Conservation (phyloP, 1,139 yeast genomes). For the Saccharomyces hybrid region DNA sequence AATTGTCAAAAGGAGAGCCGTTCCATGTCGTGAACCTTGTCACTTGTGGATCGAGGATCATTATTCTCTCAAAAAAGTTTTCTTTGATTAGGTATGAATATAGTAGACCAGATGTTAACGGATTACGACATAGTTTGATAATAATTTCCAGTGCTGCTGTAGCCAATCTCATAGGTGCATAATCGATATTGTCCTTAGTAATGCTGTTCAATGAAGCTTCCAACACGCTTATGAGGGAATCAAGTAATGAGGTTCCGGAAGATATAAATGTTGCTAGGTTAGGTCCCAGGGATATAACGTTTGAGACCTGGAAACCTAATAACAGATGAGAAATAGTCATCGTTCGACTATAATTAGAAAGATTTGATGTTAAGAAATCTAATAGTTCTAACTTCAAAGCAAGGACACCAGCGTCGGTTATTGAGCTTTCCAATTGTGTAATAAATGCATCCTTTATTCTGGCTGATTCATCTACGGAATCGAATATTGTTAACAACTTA, state of each 20-base stretch:
- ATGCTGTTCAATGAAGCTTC: conserved; percentile 40
- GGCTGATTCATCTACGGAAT: conserved; percentile 59
- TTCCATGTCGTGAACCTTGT: conserved; percentile 45
- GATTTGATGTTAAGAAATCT: conserved; percentile 47
- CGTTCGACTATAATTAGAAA: conserved; percentile 36
- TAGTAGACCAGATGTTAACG: conserved; percentile 46
- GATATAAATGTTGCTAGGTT: conserved; percentile 41
- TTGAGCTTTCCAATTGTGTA: conserved; percentile 52
- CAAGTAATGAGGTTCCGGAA: conserved; percentile 49
- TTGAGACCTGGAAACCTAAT: conserved; percentile 56
- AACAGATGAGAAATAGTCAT: conserved; percentile 62
- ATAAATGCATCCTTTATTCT: conserved; percentile 69
- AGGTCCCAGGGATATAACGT: conserved; percentile 38
- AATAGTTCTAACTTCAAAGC: conserved; percentile 51
- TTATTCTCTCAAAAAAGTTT: conserved; percentile 45
- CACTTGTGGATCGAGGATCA: conserved; percentile 50
- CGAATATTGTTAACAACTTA: conserved; percentile 63
- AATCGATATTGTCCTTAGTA: conserved; percentile 39
- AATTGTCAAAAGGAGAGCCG: conserved; percentile 35
- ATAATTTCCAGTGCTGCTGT: conserved; percentile 53
- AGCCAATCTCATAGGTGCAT: conserved; percentile 50
- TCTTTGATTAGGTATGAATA: conserved; percentile 45
- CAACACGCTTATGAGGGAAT: conserved; percentile 44
- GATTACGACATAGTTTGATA: conserved; percentile 49
- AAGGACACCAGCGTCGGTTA: conserved; percentile 32